Evolutionary conservation across 768 basidiomycete genomes (phyloP), one percentile per base, ranked within the genome.

Genomic region (Russula virescens): DNA sequence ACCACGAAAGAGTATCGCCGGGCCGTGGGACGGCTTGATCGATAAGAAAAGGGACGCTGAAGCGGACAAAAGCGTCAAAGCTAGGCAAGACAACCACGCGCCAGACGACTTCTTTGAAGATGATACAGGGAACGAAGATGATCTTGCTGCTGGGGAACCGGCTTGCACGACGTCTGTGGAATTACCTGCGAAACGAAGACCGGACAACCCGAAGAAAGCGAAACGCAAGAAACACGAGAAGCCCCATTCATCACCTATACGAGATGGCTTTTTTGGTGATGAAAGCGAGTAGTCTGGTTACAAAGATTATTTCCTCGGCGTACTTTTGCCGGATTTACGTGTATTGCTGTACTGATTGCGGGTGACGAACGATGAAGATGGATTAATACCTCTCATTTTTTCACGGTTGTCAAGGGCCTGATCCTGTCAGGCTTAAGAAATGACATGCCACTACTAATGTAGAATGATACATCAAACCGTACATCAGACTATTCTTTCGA

Each of bases 71-170:
- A 46, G 54, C n/a, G 13, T 5, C 14, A 58, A 50, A 34, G 28
- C 48, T 7, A 49, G 42, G 25, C 38, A 60, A 23, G 62, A 58
- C 0, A 25, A 70, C 18, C 64, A 69, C 10, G 69, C 45, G 19
- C 21, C 66, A 58, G 74, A 75, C 51, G 73, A 66, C 5, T 75
- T 75, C 67, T 75, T 74, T 21, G 73, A 62, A 26, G 71, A 69
- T 28, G 68, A 68, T 19, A 61, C 63, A 16, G 69, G 64, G 45
- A 61, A 58, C 7, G 53, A 40, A 6, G 55, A 21, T n/a, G 3
- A 38, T 11, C 38, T 28, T 13, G 55, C 42, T 5, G 45, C 11
- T 25, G 54, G 42, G 25, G 62, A 56, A 34, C 47, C 19, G 5
- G 21, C 23, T 8, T 8, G 42, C 21, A 25, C 31, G 6, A 21